Conservation (phyloP, 495 filamentous ascomycete species). For the Coniosporium apollinis region DNA sequence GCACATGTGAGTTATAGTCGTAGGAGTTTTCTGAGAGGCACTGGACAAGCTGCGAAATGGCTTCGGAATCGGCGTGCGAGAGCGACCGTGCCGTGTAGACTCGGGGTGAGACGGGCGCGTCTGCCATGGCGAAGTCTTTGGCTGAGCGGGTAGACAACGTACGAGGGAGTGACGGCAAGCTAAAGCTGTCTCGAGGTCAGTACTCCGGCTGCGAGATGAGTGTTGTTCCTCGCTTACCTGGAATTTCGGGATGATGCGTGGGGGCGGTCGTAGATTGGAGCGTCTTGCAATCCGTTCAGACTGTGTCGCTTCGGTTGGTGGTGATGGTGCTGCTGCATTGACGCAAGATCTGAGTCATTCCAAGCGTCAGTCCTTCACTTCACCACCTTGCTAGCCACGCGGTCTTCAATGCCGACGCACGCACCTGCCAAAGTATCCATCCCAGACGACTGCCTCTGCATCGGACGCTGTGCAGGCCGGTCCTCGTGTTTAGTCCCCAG, state of each 20-base stretch:
- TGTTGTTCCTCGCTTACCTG: constrained; percentile 2
- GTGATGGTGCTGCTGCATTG: constrained; percentile 51
- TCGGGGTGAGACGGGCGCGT: constrained; percentile 30
- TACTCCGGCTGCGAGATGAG: too few relatives aligned
- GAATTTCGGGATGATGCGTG: constrained; percentile 23
- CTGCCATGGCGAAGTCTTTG: constrained; percentile 40
- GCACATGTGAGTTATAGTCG: constrained; percentile 45
- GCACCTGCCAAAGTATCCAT: constrained; percentile 46
- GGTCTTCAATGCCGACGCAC: constrained; percentile 2
- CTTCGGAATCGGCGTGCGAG: constrained; percentile 34
- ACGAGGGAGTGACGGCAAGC: constrained; percentile 29
- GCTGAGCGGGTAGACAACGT: constrained; percentile 37
- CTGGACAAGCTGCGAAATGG: constrained; percentile 35
- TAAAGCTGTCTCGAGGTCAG: too few relatives aligned
- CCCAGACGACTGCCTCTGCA: constrained; percentile 33
- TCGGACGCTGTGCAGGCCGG: too few relatives aligned
- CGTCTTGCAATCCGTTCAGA: constrained; percentile 28
- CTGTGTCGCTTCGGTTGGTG: constrained; percentile 30
- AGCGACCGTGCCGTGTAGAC: constrained; percentile 35
- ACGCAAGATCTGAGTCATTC: constrained; percentile 33
- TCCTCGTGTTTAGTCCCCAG: too few relatives aligned
- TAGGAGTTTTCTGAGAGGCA: constrained; percentile 44
- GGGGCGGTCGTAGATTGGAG: constrained; percentile 33
- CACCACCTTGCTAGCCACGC: too few relatives aligned
- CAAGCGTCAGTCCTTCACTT: constrained; percentile 3